A percentile compares a stretch with the other conserved stretches of the same genome.
These are phyloP conservation scores for Basidiobolus meristosporus DNA, from an alignment of 371 early-diverging fungal genomes.

Conservation along the genomic window DNA sequence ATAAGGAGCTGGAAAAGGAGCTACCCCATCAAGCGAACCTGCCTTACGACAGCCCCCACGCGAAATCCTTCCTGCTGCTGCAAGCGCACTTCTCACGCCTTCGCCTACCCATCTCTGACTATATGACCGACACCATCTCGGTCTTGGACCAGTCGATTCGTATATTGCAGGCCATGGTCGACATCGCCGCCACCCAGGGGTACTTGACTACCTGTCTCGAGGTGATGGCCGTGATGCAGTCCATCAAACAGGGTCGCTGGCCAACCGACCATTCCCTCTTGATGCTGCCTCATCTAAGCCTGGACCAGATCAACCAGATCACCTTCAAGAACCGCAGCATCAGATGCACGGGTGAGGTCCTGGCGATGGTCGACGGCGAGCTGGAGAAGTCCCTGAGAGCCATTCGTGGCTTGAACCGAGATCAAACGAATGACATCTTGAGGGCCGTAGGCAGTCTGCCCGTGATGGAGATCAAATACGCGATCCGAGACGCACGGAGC, in stretches of 20 bases:
- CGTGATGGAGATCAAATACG: constrained; percentile 18
- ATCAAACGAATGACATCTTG: neutral
- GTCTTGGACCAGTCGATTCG: constrained; percentile 85
- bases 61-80: constrained; percentile 75
- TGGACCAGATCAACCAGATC: constrained; percentile 17
- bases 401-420: constrained; percentile 19
- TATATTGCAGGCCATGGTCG: constrained; percentile 80
- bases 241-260: constrained; percentile 81
- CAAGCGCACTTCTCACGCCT: constrained; percentile 64
- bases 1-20: constrained; percentile 45
- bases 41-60: constrained; percentile 60
- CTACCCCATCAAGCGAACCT: constrained; percentile 30
- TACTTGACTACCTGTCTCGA: constrained; percentile 33
- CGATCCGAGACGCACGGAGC: constrained; percentile 9
- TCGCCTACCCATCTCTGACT: constrained; percentile 64
- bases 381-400: no score
- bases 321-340: constrained; percentile 13
- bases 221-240: constrained; percentile 60
- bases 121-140: constrained; percentile 75
- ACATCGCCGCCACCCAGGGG: constrained; percentile 57
- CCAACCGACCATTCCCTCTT: constrained; percentile 43
- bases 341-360: neutral
- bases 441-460: constrained; percentile 36
- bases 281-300: constrained; percentile 43
- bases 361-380: neutral